These are phyloP conservation scores for Pleomassaria siparia DNA, from an alignment of 2,329 filamentous ascomycete genomes.

Conservation along the genomic window DNA sequence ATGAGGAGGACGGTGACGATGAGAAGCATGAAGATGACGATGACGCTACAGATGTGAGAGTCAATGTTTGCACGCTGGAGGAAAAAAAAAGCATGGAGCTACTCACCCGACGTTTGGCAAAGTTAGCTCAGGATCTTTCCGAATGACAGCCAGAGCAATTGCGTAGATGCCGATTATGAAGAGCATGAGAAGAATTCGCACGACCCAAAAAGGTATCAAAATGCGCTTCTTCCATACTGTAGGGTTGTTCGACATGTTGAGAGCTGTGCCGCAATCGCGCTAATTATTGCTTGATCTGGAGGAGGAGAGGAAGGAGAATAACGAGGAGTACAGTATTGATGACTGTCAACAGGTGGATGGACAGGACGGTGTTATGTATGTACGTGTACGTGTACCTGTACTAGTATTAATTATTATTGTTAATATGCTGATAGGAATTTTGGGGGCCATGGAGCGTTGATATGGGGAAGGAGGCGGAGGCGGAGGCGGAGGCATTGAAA, in stretches of 20 bases:
- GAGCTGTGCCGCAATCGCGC: not conserved
- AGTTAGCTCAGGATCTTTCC: conserved; percentile 9
- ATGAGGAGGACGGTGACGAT: conserved; percentile 36
- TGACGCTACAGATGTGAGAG: conserved; percentile 20
- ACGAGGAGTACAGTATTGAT: too few species aligned
- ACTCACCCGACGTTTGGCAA: conserved; percentile 24
- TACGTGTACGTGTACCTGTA: too few species aligned
- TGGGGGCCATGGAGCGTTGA: not conserved
- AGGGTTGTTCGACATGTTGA: conserved; percentile 1
- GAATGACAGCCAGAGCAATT: conserved; percentile 20
- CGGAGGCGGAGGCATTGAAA: too few species aligned
- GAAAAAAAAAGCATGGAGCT: too few species aligned
- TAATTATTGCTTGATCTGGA: not conserved
- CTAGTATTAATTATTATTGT: too few species aligned
- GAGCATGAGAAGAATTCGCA: conserved; percentile 37
- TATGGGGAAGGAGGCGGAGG: conserved; percentile 1
- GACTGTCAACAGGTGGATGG: too few species aligned
- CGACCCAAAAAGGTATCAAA: conserved; percentile 40
- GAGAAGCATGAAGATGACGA: conserved; percentile 36
- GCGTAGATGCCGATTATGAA: conserved; percentile 34
- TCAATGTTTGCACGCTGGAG: not conserved
- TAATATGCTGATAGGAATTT: too few species aligned
- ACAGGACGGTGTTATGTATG: too few species aligned
- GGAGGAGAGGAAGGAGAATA: not conserved
- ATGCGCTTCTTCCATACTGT: conserved; percentile 42